phyloP scores from a whole-genome alignment of 73 alveolate genomes.

The Paramecium sonneborni region DNA sequence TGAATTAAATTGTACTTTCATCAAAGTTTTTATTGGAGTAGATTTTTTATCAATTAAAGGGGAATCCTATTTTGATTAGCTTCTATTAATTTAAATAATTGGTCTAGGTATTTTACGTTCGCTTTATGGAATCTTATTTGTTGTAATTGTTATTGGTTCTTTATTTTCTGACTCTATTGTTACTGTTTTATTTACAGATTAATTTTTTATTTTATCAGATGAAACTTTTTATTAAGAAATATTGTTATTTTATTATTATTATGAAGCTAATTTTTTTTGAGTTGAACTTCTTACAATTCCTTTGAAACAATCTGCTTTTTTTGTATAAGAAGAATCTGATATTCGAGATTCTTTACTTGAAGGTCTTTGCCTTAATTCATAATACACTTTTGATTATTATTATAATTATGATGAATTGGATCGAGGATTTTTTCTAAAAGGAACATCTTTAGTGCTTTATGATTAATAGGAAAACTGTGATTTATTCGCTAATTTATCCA shows the following conservation, averaged over 20 bases:
- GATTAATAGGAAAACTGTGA: neutral
- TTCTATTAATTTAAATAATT: neutral
- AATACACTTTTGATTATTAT: neutral
- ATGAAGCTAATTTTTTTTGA: neutral
- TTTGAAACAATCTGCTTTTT: neutral
- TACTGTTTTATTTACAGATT: neutral
- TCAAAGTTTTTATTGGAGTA: neutral
- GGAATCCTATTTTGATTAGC: neutral
- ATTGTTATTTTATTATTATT: neutral
- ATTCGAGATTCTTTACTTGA: slow-evolving; percentile 8
- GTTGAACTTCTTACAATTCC: slow-evolving; percentile 13
- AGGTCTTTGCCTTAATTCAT: neutral
- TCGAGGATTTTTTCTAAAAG: neutral
- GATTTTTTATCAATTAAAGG: neutral
- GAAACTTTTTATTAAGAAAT: neutral
- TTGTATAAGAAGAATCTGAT: neutral
- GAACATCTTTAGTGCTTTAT: neutral
- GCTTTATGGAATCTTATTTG: neutral
- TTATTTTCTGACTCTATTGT: slow-evolving; percentile 22
- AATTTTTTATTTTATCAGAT: neutral
- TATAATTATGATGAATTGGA: neutral
- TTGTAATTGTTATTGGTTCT: neutral
- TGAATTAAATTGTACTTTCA: slow-evolving; percentile 6
- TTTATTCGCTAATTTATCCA: neutral
- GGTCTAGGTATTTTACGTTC: neutral